A percentile compares a stretch with the other conserved stretches of the same genome.
Conservation (phyloP, 1,284 basidiomycete species). For the Agroathelia rolfsii region DNA sequence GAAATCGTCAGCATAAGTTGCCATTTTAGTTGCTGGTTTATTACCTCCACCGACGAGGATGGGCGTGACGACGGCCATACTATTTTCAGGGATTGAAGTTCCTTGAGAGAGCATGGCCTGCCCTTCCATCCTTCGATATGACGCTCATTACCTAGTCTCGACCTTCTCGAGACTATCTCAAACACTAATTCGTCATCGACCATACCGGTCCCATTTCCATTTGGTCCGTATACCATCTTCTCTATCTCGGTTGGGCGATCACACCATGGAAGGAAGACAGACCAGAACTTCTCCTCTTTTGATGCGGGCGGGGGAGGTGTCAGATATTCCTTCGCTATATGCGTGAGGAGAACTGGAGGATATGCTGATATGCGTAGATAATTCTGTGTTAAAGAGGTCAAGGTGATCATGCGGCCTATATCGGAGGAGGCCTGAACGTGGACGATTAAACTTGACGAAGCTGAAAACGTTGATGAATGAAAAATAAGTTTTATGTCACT, state of each 20-base stretch:
- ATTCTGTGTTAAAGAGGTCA: conserved; percentile 56
- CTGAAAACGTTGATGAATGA: too few relatives aligned
- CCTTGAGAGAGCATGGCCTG: conserved; percentile 34
- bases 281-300: conserved; percentile 62
- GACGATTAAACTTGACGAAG: conserved; percentile 54
- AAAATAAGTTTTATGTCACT: conserved; percentile 4
- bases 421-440: conserved; percentile 46
- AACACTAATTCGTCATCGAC: conserved; percentile 39
- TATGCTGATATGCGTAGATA: conserved; percentile 61
- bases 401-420: conserved; percentile 44
- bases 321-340: conserved; percentile 59
- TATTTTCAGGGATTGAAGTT: conserved; percentile 36
- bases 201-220: conserved; percentile 40
- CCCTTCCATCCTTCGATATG: conserved; percentile 54
- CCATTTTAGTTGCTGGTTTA: too few relatives aligned
- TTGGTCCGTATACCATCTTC: conserved; percentile 44
- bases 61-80: too few relatives aligned
- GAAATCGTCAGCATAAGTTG: too few relatives aligned
- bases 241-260: conserved; percentile 52
- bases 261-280: conserved; percentile 56
- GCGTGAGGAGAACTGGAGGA: conserved; percentile 50
- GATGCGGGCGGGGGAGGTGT: conserved; percentile 56
- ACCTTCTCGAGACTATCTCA: conserved; percentile 45
- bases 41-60: too few relatives aligned
- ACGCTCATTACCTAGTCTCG: conserved; percentile 47